Evolutionary conservation across 495 filamentous ascomycete genomes (phyloP), one percentile per base, ranked within the genome.

Genomic region (Penicillium diatomitis): DNA sequence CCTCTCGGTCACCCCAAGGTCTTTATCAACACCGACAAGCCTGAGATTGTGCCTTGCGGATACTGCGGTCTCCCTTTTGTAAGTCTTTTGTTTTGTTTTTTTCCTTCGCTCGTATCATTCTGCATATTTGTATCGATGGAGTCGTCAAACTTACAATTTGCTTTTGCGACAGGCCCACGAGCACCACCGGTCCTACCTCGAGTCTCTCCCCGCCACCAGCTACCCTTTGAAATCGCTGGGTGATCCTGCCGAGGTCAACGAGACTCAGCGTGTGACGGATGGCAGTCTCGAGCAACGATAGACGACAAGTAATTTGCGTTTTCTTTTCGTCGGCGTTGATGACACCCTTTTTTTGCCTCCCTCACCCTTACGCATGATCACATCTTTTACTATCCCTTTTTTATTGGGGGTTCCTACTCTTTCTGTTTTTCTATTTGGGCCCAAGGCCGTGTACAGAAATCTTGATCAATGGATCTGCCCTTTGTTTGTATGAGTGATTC

Each of bases 21-120:
- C 67, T 98, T 86, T 67, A 98, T 98, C 78, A 98, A 98, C 69
- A 83, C 87, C 55, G 92, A 98, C 72, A 96, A 96, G 78, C 85
- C 92, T 49, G 81, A 96, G 73, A 95, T 98, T 62, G 80, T 76
- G 61, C 76, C 76, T 61, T 98, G 92, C 74, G 82, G 75, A 50
- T 98, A 98, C 72, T 98, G 92, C 64, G 92, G 92, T n/a, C 61
- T 90, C 56, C 92, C 94, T 55, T 98, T 84, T 63, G 92, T 96
- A 76, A 63, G 91, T 81, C 12, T 6, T 30, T 30, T 9, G 32
- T 6, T 42, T 33, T 32, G 6, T 30, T 30, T 11, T 44, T 6
- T 42, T 33, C 33, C 30, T 6, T 30, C 29, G 8, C 8, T 31
- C 12, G 7, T 28, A 4, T 34, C 38, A 29, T 33, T 20, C 7